A percentile compares a stretch with the other conserved stretches of the same genome.
These are phyloP conservation scores for Cercospora janseana DNA, from an alignment of 2,329 filamentous ascomycete species.

Conservation along the genomic window DNA sequence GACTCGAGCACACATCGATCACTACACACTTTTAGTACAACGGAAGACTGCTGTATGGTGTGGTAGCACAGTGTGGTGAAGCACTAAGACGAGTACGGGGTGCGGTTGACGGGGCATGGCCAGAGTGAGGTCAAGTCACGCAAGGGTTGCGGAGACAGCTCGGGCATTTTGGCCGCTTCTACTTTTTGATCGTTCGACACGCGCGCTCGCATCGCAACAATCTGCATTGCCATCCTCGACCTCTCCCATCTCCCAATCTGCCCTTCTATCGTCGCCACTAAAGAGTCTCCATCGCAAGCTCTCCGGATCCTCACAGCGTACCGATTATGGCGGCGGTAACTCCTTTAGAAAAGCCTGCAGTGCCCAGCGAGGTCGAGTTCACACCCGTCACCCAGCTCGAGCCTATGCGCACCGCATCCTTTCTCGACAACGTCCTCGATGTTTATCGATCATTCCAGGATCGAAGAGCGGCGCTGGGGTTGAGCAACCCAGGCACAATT, in stretches of 20 bases:
- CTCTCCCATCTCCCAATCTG: conserved; percentile 5
- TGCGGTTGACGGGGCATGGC: too few species aligned
- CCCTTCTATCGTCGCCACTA: not conserved
- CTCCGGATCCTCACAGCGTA: not conserved
- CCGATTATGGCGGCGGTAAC: conserved; percentile 20
- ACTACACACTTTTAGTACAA: too few species aligned
- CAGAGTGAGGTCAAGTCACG: too few species aligned
- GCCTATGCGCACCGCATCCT: conserved; percentile 30
- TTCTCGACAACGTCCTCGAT: conserved; percentile 51
- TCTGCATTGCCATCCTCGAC: too few species aligned
- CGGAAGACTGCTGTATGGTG: too few species aligned
- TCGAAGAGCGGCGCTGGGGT: conserved; percentile 79
- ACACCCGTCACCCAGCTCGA: conserved; percentile 26
- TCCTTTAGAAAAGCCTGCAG: conserved; percentile 32
- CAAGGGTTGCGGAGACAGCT: too few species aligned
- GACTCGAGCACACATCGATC: too few species aligned
- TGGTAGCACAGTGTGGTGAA: too few species aligned
- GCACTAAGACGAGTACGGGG: too few species aligned
- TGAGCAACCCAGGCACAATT: conserved; percentile 88
- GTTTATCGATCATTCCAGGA: conserved; percentile 79
- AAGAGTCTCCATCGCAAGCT: not conserved
- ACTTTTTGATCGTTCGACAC: too few species aligned
- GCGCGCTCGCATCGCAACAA: too few species aligned
- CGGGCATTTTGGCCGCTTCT: too few species aligned
- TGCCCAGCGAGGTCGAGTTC: conserved; percentile 26